A percentile compares a stretch with the other conserved stretches of the same genome.
Evolutionary conservation across 2,329 filamentous ascomycete species (phyloP).

Genomic region (Beauveria asiatica): DNA sequence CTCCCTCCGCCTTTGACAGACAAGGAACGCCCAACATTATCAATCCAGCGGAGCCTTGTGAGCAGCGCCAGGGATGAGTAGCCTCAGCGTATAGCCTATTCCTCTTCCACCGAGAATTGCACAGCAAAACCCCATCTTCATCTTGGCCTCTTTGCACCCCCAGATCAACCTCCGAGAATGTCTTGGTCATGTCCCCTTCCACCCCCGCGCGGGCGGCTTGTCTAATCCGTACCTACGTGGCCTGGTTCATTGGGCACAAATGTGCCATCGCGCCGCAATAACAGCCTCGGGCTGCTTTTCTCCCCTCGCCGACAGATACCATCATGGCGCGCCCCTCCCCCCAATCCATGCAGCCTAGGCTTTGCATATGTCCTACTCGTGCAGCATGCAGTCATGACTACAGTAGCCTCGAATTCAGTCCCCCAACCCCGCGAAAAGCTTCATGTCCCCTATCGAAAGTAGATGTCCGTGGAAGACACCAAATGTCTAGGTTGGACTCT

Average conservation of each 20-base stretch:
- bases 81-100: background rate
- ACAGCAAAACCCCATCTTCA: background rate
- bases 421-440: background rate
- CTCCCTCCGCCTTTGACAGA: background rate
- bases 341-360: background rate
- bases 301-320: background rate
- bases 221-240: background rate
- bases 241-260: slow-evolving; percentile 8
- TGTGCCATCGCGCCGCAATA: background rate
- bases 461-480: background rate
- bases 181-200: background rate
- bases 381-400: slow-evolving; percentile 2
- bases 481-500: background rate
- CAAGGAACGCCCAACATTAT: background rate
- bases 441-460: background rate
- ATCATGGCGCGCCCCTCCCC: background rate
- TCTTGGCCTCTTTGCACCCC: too few relatives aligned
- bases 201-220: background rate
- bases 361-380: slow-evolving; percentile 2
- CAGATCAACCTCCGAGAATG: background rate
- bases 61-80: background rate
- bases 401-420: background rate
- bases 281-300: slow-evolving; percentile 5
- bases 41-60: background rate
- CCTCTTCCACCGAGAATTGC: slow-evolving; percentile 4